Percentiles rank a stretch among this genome's conserved stretches.
phyloP scores from a whole-genome alignment of 495 filamentous ascomycete genomes.

The Pyronema domesticum region DNA sequence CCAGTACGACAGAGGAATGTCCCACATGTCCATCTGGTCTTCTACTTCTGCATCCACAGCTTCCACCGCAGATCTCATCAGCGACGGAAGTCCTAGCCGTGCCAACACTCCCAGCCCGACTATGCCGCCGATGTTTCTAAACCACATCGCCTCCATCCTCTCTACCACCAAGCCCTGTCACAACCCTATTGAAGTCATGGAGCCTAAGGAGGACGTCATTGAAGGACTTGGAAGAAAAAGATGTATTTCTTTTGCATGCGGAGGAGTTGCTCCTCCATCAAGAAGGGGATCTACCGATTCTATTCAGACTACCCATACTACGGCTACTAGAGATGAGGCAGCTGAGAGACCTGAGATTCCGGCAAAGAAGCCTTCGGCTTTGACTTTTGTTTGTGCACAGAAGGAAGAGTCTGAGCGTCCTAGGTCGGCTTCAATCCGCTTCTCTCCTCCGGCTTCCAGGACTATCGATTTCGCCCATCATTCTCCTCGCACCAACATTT shows the following conservation, averaged over 20 bases:
- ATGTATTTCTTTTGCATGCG: conserved; percentile 87
- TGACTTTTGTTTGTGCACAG: conserved; percentile 23
- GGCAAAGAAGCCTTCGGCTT: conserved; percentile 12
- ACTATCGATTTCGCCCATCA: neutral
- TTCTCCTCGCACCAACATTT: neutral
- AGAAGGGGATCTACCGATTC: neutral
- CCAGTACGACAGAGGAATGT: conserved; percentile 18
- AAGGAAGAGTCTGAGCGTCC: conserved; percentile 6
- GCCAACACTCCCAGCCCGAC: conserved; percentile 81
- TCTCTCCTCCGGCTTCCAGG: conserved; percentile 6
- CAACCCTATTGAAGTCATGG: conserved; percentile 14
- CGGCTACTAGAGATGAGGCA: neutral
- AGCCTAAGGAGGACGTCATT: conserved; percentile 21
- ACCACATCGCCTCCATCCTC: conserved; percentile 12
- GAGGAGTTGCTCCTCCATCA: conserved; percentile 5
- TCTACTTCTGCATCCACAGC: conserved; percentile 58
- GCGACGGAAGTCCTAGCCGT: conserved; percentile 78
- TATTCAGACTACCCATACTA: neutral
- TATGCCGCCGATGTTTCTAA: conserved; percentile 26
- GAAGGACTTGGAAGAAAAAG: conserved; percentile 55
- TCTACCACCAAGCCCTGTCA: conserved; percentile 8
- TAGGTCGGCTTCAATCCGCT: conserved; percentile 5
- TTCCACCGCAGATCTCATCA: conserved; percentile 75
- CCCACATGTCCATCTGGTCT: conserved; percentile 45
- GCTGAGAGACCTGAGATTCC: conserved; percentile 2